These are phyloP conservation scores for Phylloporus sp. DNA, from an alignment of 768 basidiomycete genomes.

Conservation along the genomic window DNA sequence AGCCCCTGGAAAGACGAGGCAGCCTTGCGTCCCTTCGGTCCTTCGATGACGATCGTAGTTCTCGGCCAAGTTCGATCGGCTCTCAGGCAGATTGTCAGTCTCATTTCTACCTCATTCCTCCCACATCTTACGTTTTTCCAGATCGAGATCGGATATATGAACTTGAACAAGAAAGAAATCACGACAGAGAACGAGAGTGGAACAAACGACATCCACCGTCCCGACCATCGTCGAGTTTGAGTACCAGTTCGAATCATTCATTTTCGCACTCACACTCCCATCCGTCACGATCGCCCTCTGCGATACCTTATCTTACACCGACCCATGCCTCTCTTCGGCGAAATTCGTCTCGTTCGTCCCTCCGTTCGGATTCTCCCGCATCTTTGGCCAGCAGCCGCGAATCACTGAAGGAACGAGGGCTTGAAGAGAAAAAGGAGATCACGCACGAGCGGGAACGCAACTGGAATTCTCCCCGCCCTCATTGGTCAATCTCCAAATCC, in stretches of 20 bases:
- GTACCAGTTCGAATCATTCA: slow-evolving; percentile 31
- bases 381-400: slow-evolving; percentile 36
- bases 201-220: slow-evolving; percentile 41
- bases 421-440: slow-evolving; percentile 32
- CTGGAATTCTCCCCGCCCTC: slow-evolving; percentile 66
- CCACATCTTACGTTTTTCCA: slow-evolving; percentile 18
- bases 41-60: slow-evolving; percentile 40
- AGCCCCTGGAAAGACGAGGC: slow-evolving; percentile 23
- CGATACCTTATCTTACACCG: slow-evolving; percentile 34
- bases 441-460: slow-evolving; percentile 60
- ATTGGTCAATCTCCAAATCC: slow-evolving; percentile 39
- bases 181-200: slow-evolving; percentile 54
- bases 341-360: slow-evolving; percentile 31
- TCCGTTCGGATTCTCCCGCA: slow-evolving; percentile 42
- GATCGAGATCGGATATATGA: slow-evolving; percentile 45
- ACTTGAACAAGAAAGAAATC: slow-evolving; percentile 40
- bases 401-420: slow-evolving; percentile 30
- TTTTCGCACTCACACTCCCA: slow-evolving; percentile 35
- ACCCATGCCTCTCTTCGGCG: slow-evolving; percentile 31
- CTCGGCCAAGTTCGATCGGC: slow-evolving; percentile 41
- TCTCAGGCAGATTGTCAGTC: slow-evolving; percentile 54
- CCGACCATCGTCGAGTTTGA: slow-evolving; percentile 45
- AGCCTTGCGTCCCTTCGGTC: slow-evolving; percentile 42
- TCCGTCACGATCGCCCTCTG: slow-evolving; percentile 40
- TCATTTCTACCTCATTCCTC: not conserved